phyloP scores from a whole-genome alignment of 78 protist species.

The Trichosphaerium sp. region DNA sequence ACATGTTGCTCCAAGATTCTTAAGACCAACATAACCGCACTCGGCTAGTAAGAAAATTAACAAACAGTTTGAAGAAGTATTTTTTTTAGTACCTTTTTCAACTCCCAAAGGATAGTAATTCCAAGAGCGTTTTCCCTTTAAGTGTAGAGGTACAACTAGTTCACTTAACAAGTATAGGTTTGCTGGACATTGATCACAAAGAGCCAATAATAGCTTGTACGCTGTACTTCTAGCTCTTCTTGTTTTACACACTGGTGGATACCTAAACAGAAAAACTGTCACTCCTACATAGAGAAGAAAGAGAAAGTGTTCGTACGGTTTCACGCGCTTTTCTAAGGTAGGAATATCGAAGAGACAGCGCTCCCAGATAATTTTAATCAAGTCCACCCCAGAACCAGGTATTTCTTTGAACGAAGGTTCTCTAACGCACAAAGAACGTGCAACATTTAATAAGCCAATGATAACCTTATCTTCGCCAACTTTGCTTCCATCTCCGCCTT shows the following conservation, averaged over 20 bases:
- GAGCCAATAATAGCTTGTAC: slow-evolving; percentile 28
- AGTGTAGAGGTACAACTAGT: not conserved
- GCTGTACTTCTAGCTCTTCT: slow-evolving; percentile 20
- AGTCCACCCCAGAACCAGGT: not conserved
- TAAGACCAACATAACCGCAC: slow-evolving; percentile 69
- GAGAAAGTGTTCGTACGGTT: too few relatives aligned
- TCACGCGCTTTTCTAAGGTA: slow-evolving; percentile 42
- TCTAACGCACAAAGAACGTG: too few relatives aligned
- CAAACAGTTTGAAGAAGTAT: too few relatives aligned
- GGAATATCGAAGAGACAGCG: slow-evolving; percentile 46
- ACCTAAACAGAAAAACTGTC: too few relatives aligned
- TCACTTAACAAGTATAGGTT: slow-evolving; percentile 4
- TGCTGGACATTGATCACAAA: slow-evolving; percentile 6
- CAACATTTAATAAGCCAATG: too few relatives aligned
- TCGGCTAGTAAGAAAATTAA: too few relatives aligned
- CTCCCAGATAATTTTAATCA: not conserved
- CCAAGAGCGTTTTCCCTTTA: slow-evolving; percentile 11
- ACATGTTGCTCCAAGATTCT: slow-evolving; percentile 81
- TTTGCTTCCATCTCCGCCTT: too few relatives aligned
- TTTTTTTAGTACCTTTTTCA: too few relatives aligned
- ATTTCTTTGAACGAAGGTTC: too few relatives aligned
- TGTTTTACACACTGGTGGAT: slow-evolving; percentile 52
- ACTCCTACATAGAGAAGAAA: too few relatives aligned
- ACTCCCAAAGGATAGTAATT: slow-evolving; percentile 29
- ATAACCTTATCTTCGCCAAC: too few relatives aligned